These are phyloP conservation scores for Sclerotinia glacialis DNA, from an alignment of 2,329 filamentous ascomycete genomes.

Conservation along the genomic window DNA sequence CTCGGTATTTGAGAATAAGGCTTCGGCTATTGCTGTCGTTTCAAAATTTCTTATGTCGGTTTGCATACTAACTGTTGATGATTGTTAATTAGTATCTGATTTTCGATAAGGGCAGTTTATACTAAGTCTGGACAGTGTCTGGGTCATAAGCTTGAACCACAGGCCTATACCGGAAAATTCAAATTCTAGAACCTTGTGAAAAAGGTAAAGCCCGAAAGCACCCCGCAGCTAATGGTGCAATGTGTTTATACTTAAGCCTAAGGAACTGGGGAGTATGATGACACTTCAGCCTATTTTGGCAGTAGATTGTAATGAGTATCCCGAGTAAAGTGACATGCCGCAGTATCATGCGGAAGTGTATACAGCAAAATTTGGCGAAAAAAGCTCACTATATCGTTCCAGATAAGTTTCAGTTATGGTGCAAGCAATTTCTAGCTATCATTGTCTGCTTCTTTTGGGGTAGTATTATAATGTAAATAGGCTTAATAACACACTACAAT, in stretches of 20 bases:
- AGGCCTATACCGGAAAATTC: neutral
- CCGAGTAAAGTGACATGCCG: neutral
- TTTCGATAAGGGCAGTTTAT: neutral
- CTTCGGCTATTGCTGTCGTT: neutral
- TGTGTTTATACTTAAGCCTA: neutral
- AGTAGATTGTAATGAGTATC: neutral
- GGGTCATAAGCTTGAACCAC: neutral
- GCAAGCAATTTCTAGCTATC: neutral
- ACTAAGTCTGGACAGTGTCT: neutral
- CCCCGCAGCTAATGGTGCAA: neutral
- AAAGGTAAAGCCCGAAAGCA: too few species aligned
- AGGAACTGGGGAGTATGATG: neutral
- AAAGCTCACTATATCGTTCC: neutral
- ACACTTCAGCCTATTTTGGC: neutral
- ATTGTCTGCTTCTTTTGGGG: neutral
- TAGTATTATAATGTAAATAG: neutral
- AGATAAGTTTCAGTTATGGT: neutral
- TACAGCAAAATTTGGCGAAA: neutral
- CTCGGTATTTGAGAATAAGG: neutral
- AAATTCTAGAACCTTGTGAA: neutral
- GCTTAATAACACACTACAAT: neutral
- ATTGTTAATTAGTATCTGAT: neutral
- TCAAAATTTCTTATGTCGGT: too few species aligned
- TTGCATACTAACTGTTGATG: neutral
- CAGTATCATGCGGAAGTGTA: neutral